Evolutionary conservation across 2,329 filamentous ascomycete species (phyloP).

Genomic region (Trichophyton equinum): DNA sequence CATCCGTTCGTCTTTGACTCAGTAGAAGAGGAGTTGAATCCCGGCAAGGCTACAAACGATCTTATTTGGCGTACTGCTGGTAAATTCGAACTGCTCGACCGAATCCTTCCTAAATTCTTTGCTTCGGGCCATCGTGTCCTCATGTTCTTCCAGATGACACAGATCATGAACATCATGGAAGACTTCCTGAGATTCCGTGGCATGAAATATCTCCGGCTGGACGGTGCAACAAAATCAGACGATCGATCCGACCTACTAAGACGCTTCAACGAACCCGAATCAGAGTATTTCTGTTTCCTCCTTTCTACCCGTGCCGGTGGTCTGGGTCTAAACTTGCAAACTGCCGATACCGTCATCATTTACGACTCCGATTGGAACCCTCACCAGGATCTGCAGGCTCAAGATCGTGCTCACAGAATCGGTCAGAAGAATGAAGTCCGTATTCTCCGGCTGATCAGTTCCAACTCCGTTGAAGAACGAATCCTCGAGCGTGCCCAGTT

Average conservation of each 20-base stretch:
- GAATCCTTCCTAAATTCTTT: conserved; percentile 85
- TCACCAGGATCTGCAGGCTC: conserved; percentile 95
- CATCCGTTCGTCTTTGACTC: conserved; percentile 98
- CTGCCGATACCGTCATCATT: conserved; percentile 97
- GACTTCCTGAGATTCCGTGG: conserved; percentile 81
- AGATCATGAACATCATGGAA: conserved; percentile 99
- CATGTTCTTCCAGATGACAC: conserved; percentile 99
- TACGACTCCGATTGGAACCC: conserved; percentile 99
- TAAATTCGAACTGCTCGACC: conserved; percentile 92
- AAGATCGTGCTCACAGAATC: conserved; percentile 99
- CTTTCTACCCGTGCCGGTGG: conserved; percentile 98
- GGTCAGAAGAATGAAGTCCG: conserved; percentile 99
- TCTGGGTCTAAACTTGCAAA: conserved; percentile 92
- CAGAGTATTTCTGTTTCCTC: conserved; percentile 93
- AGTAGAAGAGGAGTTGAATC: conserved; percentile 97
- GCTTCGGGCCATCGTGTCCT: conserved; percentile 84
- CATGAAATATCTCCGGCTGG: conserved; percentile 77
- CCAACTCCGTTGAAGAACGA: conserved; percentile 96
- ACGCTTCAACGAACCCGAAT: conserved; percentile 78
- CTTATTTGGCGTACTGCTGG: conserved; percentile 88
- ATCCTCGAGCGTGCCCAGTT: conserved; percentile 92
- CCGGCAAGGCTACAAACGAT: conserved; percentile 75
- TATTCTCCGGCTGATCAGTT: conserved; percentile 88
- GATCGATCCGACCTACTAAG: conserved; percentile 84
- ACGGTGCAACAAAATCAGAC: conserved; percentile 94